These are phyloP conservation scores for Phytophthora cryptogea DNA, from an alignment of 352 stramenopile species.

Conservation along the genomic window DNA sequence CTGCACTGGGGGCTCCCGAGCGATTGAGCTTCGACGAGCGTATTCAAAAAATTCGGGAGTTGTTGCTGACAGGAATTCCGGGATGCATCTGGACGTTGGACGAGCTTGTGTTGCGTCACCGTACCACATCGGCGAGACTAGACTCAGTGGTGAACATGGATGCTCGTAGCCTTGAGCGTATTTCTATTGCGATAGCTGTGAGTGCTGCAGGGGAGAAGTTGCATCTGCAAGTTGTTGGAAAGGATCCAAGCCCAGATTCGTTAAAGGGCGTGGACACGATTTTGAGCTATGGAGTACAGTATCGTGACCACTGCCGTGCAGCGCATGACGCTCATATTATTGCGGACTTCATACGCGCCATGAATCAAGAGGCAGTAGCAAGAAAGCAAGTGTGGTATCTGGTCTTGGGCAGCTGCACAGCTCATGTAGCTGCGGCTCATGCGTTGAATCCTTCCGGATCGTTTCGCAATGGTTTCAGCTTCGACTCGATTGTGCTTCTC, in stretches of 20 bases:
- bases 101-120: slow-evolving; percentile 53
- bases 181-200: slow-evolving; percentile 59
- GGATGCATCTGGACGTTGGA: slow-evolving; percentile 79
- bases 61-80: slow-evolving; percentile 49
- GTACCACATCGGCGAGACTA: slow-evolving; percentile 42
- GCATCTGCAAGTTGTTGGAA: slow-evolving; percentile 60
- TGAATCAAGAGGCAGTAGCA: slow-evolving; percentile 60
- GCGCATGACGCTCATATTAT: slow-evolving; percentile 62
- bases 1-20: slow-evolving; percentile 5
- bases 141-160: slow-evolving; percentile 55
- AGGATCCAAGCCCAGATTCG: slow-evolving; percentile 39
- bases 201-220: slow-evolving; percentile 74
- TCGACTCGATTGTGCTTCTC: slow-evolving; percentile 68
- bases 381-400: slow-evolving; percentile 74
- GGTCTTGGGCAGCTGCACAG: slow-evolving; percentile 65
- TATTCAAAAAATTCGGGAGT: slow-evolving; percentile 53
- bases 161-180: slow-evolving; percentile 45
- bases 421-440: slow-evolving; percentile 66
- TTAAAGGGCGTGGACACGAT: slow-evolving; percentile 47
- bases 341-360: slow-evolving; percentile 56
- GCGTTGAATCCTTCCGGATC: slow-evolving; percentile 61
- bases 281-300: slow-evolving; percentile 43
- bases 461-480: slow-evolving; percentile 62
- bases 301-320: slow-evolving; percentile 45
- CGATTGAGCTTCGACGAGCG: slow-evolving; percentile 43